Evolutionary conservation across 2,329 filamentous ascomycete genomes (phyloP), one percentile per base, ranked within the genome.

Genomic region (Xylariaceae sp.): DNA sequence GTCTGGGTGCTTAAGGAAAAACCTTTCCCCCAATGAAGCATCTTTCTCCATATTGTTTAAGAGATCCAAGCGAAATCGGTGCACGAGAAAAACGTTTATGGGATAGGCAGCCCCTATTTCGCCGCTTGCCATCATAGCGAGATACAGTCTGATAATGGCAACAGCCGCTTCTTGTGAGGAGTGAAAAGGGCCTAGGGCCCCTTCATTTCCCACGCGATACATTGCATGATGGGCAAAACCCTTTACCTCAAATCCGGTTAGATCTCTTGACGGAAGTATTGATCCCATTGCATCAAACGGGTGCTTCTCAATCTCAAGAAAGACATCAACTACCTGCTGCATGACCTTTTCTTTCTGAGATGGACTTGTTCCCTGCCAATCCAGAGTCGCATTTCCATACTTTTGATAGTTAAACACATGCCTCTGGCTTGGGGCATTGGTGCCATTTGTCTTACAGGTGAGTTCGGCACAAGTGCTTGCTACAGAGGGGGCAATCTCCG

Each of bases 1-100:
- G 54, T 78, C 73, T n/a, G 69, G 62, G 58, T 78, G 72, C 52
- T 73, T 77, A 4, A 79, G 63, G 54, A 70, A 77, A 60, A 71
- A 75, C 27, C 47, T 51, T 4, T 48, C 55, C 15, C 63, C 62
- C 21, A 37, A 32, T 4, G 21, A 4, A 7, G 56, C 27, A 2
- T 59, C 60, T 32, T 48, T 53, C 42, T 55, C 52, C 11, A 65
- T n/a, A 26, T 52, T 40, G 32, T 62, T 41, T 3, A 60, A 50
- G 20, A 61, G 10, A 39, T 68, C 62, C 11, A 68, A 26, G 1
- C 63, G 58, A 35, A 59, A 60, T 2, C 61, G 55, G 49, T 67
- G 62, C 32, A 40, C 52, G 2, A 67, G 60, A 44, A 42, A 67
- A 5, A 62, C 52, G 33, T 68, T 63, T 7, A 58, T 42, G 11